A percentile compares a stretch with the other conserved stretches of the same genome.
Evolutionary conservation across 2,329 filamentous ascomycete species (phyloP).

Genomic region (Paracorniculantispora psalliotae): DNA sequence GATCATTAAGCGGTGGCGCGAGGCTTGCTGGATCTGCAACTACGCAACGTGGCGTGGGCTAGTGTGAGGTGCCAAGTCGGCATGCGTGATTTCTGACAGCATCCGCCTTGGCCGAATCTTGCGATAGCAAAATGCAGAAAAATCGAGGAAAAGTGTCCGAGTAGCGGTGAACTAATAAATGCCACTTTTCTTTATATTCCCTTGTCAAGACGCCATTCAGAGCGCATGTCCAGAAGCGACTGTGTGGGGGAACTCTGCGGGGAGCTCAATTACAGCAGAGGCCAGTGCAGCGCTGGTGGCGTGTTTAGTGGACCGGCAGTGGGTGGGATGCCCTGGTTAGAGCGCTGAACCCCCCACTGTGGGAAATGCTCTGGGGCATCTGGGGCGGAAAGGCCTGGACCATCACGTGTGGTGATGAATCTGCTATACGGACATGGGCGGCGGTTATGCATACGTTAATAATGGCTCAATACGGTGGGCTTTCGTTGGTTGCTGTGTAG

Average conservation of each 20-base stretch:
- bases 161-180: neutral
- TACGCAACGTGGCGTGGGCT: neutral
- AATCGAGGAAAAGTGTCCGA: neutral
- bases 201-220: neutral
- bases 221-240: neutral
- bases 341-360: neutral
- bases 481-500: too few relatives aligned
- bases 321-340: neutral
- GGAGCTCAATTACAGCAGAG: neutral
- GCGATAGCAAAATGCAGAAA: neutral
- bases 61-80: neutral
- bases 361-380: neutral
- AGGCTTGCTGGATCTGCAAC: neutral
- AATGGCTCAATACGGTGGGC: too few relatives aligned
- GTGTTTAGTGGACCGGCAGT: neutral
- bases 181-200: neutral
- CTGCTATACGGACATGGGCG: neutral
- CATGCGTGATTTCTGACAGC: neutral
- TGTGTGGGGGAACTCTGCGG: constrained; percentile 6
- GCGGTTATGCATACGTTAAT: too few relatives aligned
- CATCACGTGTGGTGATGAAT: neutral
- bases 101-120: neutral
- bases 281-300: too few relatives aligned
- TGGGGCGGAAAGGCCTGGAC: neutral
- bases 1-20: neutral